phyloP scores from a whole-genome alignment of 257 asterid genomes.

The Avicennia marina region DNA sequence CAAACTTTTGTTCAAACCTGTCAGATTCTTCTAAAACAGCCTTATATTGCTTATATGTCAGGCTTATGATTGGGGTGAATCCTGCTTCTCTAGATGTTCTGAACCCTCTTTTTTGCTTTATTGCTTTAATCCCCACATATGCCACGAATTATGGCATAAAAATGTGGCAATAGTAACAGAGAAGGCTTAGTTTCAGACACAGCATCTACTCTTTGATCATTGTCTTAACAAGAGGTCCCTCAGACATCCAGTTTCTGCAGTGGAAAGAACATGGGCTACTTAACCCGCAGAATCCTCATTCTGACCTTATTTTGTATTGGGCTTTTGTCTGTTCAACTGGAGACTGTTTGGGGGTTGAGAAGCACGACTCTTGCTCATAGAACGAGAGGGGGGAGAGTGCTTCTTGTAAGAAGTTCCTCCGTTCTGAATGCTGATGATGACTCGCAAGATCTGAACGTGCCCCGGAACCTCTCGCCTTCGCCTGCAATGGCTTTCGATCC shows the following conservation, averaged over 20 bases:
- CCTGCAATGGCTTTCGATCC: conserved; percentile 55
- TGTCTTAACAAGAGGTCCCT: conserved; percentile 7
- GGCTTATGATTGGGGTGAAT: conserved; percentile 80
- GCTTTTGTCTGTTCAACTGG: conserved; percentile 34
- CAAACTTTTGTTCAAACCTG: conserved; percentile 76
- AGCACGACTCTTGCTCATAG: conserved; percentile 49
- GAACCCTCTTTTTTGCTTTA: conserved; percentile 47
- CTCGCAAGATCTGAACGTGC: conserved; percentile 35
- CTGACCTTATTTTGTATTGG: conserved; percentile 37
- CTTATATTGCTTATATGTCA: conserved; percentile 48
- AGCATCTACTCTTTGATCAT: conserved; percentile 19
- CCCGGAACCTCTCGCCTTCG: conserved; percentile 47
- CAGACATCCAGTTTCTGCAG: conserved; percentile 14
- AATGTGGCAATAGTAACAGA: not conserved
- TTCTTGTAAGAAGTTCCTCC: conserved; percentile 25
- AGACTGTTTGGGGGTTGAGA: conserved; percentile 36
- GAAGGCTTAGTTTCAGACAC: conserved; percentile 19
- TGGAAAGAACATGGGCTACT: conserved; percentile 44
- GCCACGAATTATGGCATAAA: conserved; percentile 12
- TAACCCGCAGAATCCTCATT: conserved; percentile 30
- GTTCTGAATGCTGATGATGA: conserved; percentile 26
- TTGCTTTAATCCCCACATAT: conserved; percentile 48
- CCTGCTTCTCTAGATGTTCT: conserved; percentile 45
- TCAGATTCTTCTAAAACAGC: conserved; percentile 77
- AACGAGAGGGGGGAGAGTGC: conserved; percentile 23